Evolutionary conservation across 352 stramenopile genomes (phyloP).

Genomic region (Globisporangium spiculum): DNA sequence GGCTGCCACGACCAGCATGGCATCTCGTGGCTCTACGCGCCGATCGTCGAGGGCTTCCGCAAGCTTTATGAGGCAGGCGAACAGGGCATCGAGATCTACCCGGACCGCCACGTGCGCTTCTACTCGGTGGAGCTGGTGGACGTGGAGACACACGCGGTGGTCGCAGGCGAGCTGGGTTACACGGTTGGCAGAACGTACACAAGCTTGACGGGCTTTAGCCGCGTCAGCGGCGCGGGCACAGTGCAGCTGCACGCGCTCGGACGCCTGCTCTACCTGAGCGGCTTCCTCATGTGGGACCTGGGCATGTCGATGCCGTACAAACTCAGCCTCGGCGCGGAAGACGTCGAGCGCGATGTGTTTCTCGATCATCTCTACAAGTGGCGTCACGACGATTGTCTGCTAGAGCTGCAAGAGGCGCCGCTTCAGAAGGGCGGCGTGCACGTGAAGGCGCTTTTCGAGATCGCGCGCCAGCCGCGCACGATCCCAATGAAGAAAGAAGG

Average conservation of each 20-base stretch:
- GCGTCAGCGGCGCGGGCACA: slow-evolving; percentile 69
- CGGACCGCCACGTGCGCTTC: slow-evolving; percentile 64
- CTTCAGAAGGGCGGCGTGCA: slow-evolving; percentile 41
- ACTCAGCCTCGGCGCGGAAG: slow-evolving; percentile 67
- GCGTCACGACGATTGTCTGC: slow-evolving; percentile 42
- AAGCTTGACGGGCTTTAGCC: slow-evolving; percentile 80
- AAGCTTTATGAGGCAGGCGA: slow-evolving; percentile 53
- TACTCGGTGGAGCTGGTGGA: slow-evolving; percentile 92
- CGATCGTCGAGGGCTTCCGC: slow-evolving; percentile 84
- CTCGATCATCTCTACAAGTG: slow-evolving; percentile 66
- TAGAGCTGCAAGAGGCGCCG: slow-evolving; percentile 40
- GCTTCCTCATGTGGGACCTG: slow-evolving; percentile 85
- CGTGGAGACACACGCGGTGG: slow-evolving; percentile 66
- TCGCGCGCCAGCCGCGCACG: slow-evolving; percentile 26
- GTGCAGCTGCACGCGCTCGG: slow-evolving; percentile 83
- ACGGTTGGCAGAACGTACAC: slow-evolving; percentile 92
- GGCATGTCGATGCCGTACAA: slow-evolving; percentile 91
- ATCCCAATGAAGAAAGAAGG: slow-evolving; percentile 10
- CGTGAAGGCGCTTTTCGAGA: slow-evolving; percentile 59
- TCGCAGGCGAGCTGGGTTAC: slow-evolving; percentile 92
- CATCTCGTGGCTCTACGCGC: slow-evolving; percentile 91
- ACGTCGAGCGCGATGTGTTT: slow-evolving; percentile 73
- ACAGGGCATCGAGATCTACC: slow-evolving; percentile 62
- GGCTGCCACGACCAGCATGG: slow-evolving; percentile 92
- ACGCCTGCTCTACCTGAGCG: slow-evolving; percentile 64